These are phyloP conservation scores for Eremothecium coryli DNA, from an alignment of 1,139 yeast genomes.

Conservation along the genomic window DNA sequence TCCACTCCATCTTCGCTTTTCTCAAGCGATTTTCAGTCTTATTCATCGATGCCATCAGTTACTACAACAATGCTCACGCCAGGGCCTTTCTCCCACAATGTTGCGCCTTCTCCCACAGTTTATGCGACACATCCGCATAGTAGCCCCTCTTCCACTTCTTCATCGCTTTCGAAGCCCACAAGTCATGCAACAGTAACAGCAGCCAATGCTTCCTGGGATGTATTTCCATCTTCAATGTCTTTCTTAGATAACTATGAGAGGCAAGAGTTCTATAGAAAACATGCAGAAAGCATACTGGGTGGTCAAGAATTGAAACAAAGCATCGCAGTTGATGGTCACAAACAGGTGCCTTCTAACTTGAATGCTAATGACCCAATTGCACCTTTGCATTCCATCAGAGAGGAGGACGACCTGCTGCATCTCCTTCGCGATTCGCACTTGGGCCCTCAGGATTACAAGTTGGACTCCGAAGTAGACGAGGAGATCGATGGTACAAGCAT, in stretches of 20 bases:
- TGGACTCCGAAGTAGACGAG: neutral
- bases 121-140: constrained; percentile 2
- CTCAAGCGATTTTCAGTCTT: constrained; percentile 18
- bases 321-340: no score
- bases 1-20: constrained; percentile 23
- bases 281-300: constrained; percentile 7
- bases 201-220: neutral
- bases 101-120: constrained; percentile 3
- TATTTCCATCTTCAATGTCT: constrained; percentile 9
- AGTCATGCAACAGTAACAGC: constrained; percentile 3
- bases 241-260: constrained; percentile 20
- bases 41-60: neutral
- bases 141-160: constrained; percentile 8
- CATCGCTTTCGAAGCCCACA: constrained; percentile 4
- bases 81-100: neutral
- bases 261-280: constrained; percentile 17
- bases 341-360: neutral
- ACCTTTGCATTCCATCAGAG: constrained; percentile 8
- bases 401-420: constrained; percentile 8
- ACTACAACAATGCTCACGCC: neutral
- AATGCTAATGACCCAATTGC: constrained; percentile 5
- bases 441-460: neutral
- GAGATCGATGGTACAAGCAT: constrained; percentile 8
- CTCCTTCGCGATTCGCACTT: constrained; percentile 9
- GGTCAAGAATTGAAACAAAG: no score